Evolutionary conservation across 257 asterid genomes (phyloP), one percentile per base, ranked within the genome.

Genomic region (Solanum dulcamara): DNA sequence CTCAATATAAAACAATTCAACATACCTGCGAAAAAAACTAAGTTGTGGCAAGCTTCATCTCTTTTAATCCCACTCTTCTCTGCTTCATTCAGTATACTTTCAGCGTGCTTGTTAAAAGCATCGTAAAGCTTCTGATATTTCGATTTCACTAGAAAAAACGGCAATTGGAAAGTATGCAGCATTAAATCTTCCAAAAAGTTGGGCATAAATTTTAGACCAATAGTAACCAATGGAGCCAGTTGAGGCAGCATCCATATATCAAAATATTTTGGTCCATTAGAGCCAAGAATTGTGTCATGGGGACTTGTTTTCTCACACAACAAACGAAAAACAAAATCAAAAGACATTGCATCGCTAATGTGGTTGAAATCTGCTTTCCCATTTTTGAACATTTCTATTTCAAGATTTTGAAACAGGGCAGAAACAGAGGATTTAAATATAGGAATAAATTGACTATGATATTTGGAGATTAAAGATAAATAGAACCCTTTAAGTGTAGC

Each of bases 21-120:
- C 40, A 44, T 44, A 46, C 87, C 97, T 4, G 98, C 98, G 6
- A 95, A 66, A 30, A 95, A 95, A 17, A 95, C 93, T 32, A 95
- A 85, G 68, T 95, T 94, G 40, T 94, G 98, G 46, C 95, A 92
- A 0, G 97, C 97, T 81, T 95, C 98, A 18, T 95, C 97, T 84
- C 98, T 84, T 28, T 91, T 81, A 4, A 95, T 37, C 7, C 98
- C 98, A 0, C 32, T 35, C 3, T 87, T 86, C 48, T 92, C 98
- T 0, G 92, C 92, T 80, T 91, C 92, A 12, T 91, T 93, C n/a
- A 95, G 81, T 22, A 89, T 32, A 0, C 88, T 13, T 28, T 79
- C 82, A 0, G 92, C 93, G 9, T 88, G 85, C 22, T 66, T 48
- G 48, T 64, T 50, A 33, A 95, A 94, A 0, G 94, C 93, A 1